A percentile compares a stretch with the other conserved stretches of the same genome.
These are phyloP conservation scores for Wickerhamiella shivajii DNA, from an alignment of 805 yeast species.

Conservation along the genomic window DNA sequence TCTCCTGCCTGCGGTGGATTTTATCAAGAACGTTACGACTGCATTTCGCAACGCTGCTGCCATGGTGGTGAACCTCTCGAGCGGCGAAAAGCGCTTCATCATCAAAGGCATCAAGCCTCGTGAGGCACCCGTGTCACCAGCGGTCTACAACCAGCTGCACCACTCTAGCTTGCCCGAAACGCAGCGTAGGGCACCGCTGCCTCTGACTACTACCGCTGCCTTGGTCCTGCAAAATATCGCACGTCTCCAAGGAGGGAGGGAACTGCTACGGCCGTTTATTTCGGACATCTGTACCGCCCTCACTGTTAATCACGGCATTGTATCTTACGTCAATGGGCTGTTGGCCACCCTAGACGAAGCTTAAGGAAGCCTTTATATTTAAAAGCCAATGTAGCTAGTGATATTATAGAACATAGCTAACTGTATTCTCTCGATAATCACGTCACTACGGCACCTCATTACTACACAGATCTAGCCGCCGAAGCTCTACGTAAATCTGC, in stretches of 20 bases:
- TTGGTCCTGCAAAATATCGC: conserved; percentile 27
- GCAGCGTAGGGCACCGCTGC: conserved; percentile 17
- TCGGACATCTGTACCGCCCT: conserved; percentile 17
- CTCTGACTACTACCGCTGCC: conserved; percentile 23
- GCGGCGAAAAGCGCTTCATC: conserved; percentile 65
- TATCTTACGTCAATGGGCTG: conserved; percentile 18
- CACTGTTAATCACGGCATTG: conserved; percentile 16
- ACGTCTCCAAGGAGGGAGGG: conserved; percentile 17
- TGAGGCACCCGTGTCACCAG: conserved; percentile 24
- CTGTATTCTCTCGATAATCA: too few relatives aligned
- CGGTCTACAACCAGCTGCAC: conserved; percentile 8
- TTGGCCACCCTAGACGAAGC: conserved; percentile 11
- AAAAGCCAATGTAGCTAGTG: too few relatives aligned
- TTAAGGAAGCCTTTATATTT: too few relatives aligned
- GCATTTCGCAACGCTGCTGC: conserved; percentile 86
- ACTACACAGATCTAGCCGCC: too few relatives aligned
- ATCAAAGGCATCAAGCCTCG: conserved; percentile 93
- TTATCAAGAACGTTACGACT: conserved; percentile 81
- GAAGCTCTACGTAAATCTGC: too few relatives aligned
- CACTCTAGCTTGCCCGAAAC: conserved; percentile 8
- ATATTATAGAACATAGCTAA: too few relatives aligned
- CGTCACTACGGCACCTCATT: too few relatives aligned
- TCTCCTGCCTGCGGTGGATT: conserved; percentile 87
- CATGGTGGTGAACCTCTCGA: conserved; percentile 63
- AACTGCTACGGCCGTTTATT: conserved; percentile 14